Evolutionary conservation across 1,284 basidiomycete species (phyloP).

Genomic region (Wolfiporia cocos): DNA sequence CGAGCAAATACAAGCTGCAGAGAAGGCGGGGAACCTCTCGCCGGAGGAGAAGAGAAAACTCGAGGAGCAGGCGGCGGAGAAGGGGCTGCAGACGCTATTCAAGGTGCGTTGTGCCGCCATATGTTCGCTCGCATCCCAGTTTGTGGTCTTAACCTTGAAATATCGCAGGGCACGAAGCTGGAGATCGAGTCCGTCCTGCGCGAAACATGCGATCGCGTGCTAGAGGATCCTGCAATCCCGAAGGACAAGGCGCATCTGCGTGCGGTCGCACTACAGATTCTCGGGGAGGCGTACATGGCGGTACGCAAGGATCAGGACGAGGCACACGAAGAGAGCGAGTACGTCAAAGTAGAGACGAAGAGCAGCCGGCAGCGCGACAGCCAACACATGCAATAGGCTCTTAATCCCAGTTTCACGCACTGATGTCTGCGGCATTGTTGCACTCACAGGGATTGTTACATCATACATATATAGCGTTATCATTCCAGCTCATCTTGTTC

Average conservation of each 20-base stretch:
- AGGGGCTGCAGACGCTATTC: conserved; percentile 89
- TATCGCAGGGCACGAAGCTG: conserved; percentile 79
- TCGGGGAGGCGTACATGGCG: conserved; percentile 69
- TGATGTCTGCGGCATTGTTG: no score
- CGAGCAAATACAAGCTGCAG: conserved; percentile 91
- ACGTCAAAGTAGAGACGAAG: conserved; percentile 79
- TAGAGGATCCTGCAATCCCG: conserved; percentile 51
- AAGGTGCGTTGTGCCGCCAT: conserved; percentile 45
- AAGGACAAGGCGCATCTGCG: conserved; percentile 66
- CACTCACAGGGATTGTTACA: no score
- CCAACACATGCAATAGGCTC: conserved; percentile 11
- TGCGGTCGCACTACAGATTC: conserved; percentile 77
- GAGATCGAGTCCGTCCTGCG: conserved; percentile 93
- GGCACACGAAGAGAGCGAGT: conserved; percentile 61
- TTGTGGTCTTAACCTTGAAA: neutral
- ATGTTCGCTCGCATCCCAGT: neutral
- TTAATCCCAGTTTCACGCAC: no score
- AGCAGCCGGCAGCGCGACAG: conserved; percentile 36
- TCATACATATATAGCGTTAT: no score
- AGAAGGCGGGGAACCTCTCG: conserved; percentile 79
- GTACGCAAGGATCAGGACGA: conserved; percentile 67
- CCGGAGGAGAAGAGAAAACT: conserved; percentile 86
- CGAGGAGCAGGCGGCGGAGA: conserved; percentile 96
- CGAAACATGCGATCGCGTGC: conserved; percentile 87
- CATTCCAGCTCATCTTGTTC: no score